Evolutionary conservation across 179 eudicot species (phyloP).

Genomic region (Vitellaria paradoxa): DNA sequence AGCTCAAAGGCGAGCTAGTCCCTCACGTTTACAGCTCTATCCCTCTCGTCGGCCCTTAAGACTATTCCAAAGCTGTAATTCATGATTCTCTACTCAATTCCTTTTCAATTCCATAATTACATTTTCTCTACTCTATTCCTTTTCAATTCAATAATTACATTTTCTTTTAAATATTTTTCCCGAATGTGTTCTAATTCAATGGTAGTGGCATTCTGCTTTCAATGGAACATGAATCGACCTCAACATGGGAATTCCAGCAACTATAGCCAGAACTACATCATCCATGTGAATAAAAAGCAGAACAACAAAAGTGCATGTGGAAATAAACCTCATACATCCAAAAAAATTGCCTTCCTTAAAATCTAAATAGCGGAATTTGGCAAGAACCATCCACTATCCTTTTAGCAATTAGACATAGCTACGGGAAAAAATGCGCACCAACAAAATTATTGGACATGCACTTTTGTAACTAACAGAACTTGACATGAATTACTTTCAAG

Average conservation of each 20-base stretch:
- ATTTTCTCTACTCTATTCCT: background rate
- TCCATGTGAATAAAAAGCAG: constrained; percentile 15
- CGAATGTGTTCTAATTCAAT: background rate
- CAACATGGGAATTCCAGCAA: constrained; percentile 89
- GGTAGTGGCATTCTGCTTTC: constrained; percentile 36
- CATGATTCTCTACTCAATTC: too few species aligned
- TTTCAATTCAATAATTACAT: background rate
- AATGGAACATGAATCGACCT: constrained; percentile 80
- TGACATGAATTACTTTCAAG: background rate
- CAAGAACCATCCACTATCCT: background rate
- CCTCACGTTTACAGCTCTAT: constrained; percentile 90
- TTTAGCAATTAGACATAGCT: background rate
- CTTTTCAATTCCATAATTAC: too few species aligned
- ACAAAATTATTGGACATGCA: background rate
- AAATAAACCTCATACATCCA: background rate
- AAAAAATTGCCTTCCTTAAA: background rate
- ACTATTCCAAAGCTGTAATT: constrained; percentile 65
- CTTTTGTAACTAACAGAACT: background rate
- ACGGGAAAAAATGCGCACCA: background rate
- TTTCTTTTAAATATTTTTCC: too few species aligned
- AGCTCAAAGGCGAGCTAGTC: constrained; percentile 43
- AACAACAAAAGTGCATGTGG: background rate
- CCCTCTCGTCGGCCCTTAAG: constrained; percentile 84
- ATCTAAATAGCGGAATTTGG: background rate
- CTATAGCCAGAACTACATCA: too few species aligned